Base-by-base conservation (phyloP, 306 rosid species). In the Begonia loranthoides region DNA sequence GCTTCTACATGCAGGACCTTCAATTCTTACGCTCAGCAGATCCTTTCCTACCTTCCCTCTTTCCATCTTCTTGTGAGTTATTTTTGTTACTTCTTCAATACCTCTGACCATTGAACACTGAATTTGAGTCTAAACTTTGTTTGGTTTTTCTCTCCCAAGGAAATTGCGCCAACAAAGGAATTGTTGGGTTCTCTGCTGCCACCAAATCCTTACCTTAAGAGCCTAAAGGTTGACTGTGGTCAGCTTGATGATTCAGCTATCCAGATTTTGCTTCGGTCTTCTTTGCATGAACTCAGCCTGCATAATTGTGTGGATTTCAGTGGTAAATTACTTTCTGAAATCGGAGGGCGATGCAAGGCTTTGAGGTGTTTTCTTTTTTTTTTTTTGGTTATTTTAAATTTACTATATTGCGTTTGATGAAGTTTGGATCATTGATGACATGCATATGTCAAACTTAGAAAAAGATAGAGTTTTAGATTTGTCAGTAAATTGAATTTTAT, bases 241-340 rank as follows among this genome's bases (percentile, higher is more conserved):
- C 79, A 74, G 50, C 97, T 90, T 36, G 83, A 90, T 46, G 95
- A 90, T 67, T 76, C 85, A 1, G 74, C 94, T 1, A 78, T 90
- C 15, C 24, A 68, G 48, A 52, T 79, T 15, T 39, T 90, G 59
- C 59, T 82, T 17, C 76, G 73, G 40, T 86, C 95, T 15, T 86
- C 95, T 1, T 14, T 86, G 61, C 77, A 60, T 5, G 92, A 85
- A 56, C 83, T 90, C n/a, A 75, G 51, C 61, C 71, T 90, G 34
- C 80, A 77, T 48, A 90, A 90, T 39, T 90, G 95, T 70, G 54
- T 76, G 15, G 94, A 80, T 62, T 90, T 90, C 49, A 90, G 77
- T 28, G 97, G 97, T 12, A 82, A 78, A 46, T 73, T 90, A 66
- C 87, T 90, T 11, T 80, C 83, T 43, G 71, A 90, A 67, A 82